Evolutionary conservation across 441 rosid species (phyloP).

Genomic region (Gossypium trilobum): DNA sequence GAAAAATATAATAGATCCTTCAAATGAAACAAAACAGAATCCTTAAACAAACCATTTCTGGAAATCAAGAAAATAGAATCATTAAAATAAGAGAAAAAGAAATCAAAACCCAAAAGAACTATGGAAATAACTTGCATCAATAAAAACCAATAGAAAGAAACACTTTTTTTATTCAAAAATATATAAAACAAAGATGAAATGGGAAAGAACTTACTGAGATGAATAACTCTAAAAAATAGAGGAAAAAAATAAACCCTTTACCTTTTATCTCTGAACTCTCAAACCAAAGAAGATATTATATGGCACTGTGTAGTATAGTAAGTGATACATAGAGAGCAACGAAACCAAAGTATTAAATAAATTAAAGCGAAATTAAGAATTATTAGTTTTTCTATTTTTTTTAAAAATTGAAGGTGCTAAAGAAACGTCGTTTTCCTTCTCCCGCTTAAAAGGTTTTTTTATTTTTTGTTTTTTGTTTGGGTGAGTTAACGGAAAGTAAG

Average conservation of each 20-base stretch:
- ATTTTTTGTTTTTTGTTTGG: neutral
- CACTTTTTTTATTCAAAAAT: neutral
- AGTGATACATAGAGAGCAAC: neutral
- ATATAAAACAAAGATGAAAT: neutral
- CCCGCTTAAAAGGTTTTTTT: constrained; percentile 7
- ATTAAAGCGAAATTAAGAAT: neutral
- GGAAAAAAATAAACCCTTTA: neutral
- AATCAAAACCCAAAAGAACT: neutral
- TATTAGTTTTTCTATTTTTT: neutral
- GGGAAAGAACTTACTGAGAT: constrained; percentile 16
- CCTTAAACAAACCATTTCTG: neutral
- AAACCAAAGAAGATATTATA: neutral
- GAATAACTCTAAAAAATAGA: neutral
- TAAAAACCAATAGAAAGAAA: neutral
- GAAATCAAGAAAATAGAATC: neutral
- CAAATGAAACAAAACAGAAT: neutral
- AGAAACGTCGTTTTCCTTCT: constrained; percentile 17
- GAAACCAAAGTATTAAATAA: neutral
- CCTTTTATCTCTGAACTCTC: neutral
- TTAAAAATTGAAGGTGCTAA: neutral
- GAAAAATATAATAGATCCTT: neutral
- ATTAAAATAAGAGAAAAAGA: neutral
- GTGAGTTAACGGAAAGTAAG: constrained; percentile 4
- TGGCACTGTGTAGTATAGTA: neutral
- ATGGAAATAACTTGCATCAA: neutral